Evolutionary conservation across 352 stramenopile genomes (phyloP).

Genomic region (Pythium aristosporum): DNA sequence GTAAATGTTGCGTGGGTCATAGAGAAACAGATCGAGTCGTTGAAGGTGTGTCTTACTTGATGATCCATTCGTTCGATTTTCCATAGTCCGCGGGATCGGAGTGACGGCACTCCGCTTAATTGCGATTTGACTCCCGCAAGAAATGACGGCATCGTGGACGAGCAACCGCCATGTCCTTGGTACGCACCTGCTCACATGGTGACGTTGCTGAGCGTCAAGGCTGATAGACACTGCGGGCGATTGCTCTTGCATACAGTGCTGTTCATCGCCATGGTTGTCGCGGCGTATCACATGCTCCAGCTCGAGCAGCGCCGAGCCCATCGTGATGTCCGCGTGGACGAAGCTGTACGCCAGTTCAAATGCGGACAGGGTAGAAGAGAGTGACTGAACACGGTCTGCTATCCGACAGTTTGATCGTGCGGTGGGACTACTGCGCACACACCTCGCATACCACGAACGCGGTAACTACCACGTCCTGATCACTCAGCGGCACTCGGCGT

Average conservation of each 20-base stretch:
- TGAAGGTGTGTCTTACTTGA: no score
- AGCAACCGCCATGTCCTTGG: slow-evolving; percentile 13
- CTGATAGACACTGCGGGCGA: neutral
- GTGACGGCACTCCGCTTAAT: slow-evolving; percentile 10
- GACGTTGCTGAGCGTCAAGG: neutral
- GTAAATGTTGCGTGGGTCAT: slow-evolving; percentile 3
- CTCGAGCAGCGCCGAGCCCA: slow-evolving; percentile 47
- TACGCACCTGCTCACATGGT: neutral
- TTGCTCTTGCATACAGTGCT: slow-evolving; percentile 39
- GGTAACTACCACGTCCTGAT: slow-evolving; percentile 50
- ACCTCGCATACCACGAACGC: slow-evolving; percentile 30
- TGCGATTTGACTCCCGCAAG: slow-evolving; percentile 1
- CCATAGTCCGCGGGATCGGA: neutral
- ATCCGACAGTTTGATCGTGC: slow-evolving; percentile 48
- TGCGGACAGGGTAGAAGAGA: neutral
- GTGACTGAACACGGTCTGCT: no score
- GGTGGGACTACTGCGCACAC: slow-evolving; percentile 37
- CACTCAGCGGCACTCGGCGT: neutral
- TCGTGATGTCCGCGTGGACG: slow-evolving; percentile 30
- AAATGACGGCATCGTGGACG: slow-evolving; percentile 7
- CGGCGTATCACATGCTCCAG: slow-evolving; percentile 56
- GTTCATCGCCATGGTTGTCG: slow-evolving; percentile 51
- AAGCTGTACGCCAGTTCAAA: slow-evolving; percentile 32
- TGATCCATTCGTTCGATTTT: slow-evolving; percentile 1
- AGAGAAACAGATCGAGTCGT: neutral